Conservation (phyloP, 106 monocot species). For the Hemerocallis citrina region DNA sequence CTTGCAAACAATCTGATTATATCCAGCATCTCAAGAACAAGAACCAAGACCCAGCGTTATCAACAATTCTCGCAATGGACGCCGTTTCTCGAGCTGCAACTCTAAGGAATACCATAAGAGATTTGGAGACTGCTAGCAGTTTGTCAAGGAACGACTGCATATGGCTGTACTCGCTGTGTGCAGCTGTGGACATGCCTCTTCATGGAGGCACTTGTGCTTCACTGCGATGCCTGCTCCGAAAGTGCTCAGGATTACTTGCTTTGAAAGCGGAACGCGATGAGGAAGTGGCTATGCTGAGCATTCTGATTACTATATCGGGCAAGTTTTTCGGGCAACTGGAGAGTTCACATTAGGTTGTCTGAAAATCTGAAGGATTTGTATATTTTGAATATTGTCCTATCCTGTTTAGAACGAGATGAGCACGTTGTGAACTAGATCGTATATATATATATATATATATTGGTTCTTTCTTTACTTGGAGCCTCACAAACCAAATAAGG, state of each 20-base stretch:
- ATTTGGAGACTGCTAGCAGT: constrained; percentile 23
- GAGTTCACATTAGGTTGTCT: background rate
- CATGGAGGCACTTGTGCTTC: constrained; percentile 61
- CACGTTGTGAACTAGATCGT: too few species aligned
- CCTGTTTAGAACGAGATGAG: too few species aligned
- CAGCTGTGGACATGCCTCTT: constrained; percentile 63
- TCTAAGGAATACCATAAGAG: constrained; percentile 39
- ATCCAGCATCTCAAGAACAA: constrained; percentile 14
- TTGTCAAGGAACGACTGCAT: constrained; percentile 54
- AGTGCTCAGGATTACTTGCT: constrained; percentile 50
- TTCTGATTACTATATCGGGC: constrained; percentile 61
- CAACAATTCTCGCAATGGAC: constrained; percentile 35
- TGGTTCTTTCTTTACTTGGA: too few species aligned
- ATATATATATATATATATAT: too few species aligned
- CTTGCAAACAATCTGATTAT: background rate
- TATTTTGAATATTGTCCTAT: too few species aligned
- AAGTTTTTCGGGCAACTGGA: constrained; percentile 82
- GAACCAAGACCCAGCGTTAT: constrained; percentile 35
- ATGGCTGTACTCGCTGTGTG: constrained; percentile 79
- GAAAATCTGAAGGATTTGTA: too few species aligned
- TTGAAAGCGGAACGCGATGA: constrained; percentile 47
- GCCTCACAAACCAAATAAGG: too few species aligned
- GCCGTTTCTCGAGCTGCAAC: constrained; percentile 42
- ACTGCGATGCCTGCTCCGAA: constrained; percentile 66
- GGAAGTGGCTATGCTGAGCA: constrained; percentile 70